Percentiles rank a stretch among this genome's conserved stretches.
Evolutionary conservation across 768 basidiomycete genomes (phyloP).

Genomic region (Serendipita sp.): DNA sequence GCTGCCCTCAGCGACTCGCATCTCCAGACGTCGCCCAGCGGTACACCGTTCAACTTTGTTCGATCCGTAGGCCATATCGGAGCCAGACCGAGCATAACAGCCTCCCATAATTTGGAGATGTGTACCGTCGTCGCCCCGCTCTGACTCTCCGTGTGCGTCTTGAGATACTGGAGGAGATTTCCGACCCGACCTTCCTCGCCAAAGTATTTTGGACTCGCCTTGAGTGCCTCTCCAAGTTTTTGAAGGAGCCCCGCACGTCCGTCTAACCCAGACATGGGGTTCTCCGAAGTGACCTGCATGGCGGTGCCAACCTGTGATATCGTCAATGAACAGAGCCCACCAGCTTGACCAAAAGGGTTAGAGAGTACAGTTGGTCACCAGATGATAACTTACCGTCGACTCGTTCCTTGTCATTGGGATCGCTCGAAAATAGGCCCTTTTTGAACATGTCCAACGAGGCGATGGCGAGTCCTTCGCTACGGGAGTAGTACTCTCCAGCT

Average conservation of each 20-base stretch:
- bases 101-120: slow-evolving; percentile 62
- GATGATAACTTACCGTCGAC: slow-evolving; percentile 54
- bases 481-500: slow-evolving; percentile 29
- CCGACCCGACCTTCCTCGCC: slow-evolving; percentile 62
- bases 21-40: slow-evolving; percentile 90
- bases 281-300: slow-evolving; percentile 63
- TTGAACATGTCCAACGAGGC: slow-evolving; percentile 85
- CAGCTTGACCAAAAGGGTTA: slow-evolving; percentile 29
- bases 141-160: slow-evolving; percentile 25
- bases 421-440: slow-evolving; percentile 64
- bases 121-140: slow-evolving; percentile 28
- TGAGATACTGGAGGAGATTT: slow-evolving; percentile 64
- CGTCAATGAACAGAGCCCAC: slow-evolving; percentile 50
- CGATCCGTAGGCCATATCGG: slow-evolving; percentile 79
- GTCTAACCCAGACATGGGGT: slow-evolving; percentile 82
- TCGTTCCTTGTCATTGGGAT: slow-evolving; percentile 39
- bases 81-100: slow-evolving; percentile 65
- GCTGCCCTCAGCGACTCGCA: slow-evolving; percentile 38
- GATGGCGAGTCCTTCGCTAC: slow-evolving; percentile 75
- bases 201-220: slow-evolving; percentile 49
- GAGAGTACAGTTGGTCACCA: slow-evolving; percentile 2
- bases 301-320: slow-evolving; percentile 39
- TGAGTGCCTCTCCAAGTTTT: slow-evolving; percentile 57
- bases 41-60: slow-evolving; percentile 37
- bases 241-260: slow-evolving; percentile 66